Evolutionary conservation across 2,329 filamentous ascomycete species (phyloP), one percentile per base, ranked within the genome.

Genomic region (Beauveria caledonica): DNA sequence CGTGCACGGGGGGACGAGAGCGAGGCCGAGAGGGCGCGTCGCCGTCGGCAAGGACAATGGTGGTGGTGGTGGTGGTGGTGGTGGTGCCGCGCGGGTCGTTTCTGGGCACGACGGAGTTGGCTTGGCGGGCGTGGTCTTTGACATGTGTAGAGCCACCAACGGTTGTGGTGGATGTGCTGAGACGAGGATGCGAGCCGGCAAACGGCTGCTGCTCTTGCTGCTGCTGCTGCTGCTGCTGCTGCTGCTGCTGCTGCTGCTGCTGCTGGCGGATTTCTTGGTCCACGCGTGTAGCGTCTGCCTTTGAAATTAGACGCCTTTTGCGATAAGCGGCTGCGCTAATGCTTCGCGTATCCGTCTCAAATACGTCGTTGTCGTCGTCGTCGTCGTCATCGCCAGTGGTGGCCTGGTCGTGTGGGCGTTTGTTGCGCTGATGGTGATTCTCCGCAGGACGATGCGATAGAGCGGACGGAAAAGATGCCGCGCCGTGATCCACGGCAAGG

Each of bases 261-360:
- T 21, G 49, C 36, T 33, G 5, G n/a, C 13, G 42, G 19, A 55
- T 23, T 4, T 21, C 17, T 6, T n/a, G 56, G 6, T 27, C 23
- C 9, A 50, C 21, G 9, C 39, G 46, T 17, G 19, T 27, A 2
- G 52, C 51, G n/a, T 33, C 23, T n/a, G 39, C 48, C 17, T 27
- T 36, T 5, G 8, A 1, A 6, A n/a, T 45, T 11, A n/a, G 36
- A 55, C 65, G 63, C 53, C 67, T 63, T 60, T 66, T 50, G 64
- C 68, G 57, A 64, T 69, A 61, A 62, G 70, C 58, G 7, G n/a
- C 9, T 15, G 33, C 19, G 50, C 64, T 29, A 58, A 58, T 19
- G n/a, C 7, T 17, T 10, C 72, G 68, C 15, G 51, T 59, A 40
- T 72, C 70, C 4, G 63, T 68, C 54, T 74, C 66, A 59, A 73